Conservation (phyloP, 2,329 filamentous ascomycete genomes). For the Gnomoniopsis smithogilvyi region DNA sequence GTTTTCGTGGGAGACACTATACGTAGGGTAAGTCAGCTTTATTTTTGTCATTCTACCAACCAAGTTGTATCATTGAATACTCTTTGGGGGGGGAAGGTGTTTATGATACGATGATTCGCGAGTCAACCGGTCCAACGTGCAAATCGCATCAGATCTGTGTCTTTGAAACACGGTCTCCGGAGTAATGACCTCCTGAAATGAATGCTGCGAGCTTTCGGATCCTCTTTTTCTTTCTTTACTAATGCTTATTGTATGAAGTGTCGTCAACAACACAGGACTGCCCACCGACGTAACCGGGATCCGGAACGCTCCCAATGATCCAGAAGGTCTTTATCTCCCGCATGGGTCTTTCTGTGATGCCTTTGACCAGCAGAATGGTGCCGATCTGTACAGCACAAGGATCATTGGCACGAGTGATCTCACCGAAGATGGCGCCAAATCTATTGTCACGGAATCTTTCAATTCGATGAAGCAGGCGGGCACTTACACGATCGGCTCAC, state of each 20-base stretch:
- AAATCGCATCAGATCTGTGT: too few species aligned
- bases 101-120: too few species aligned
- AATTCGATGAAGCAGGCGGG: background rate
- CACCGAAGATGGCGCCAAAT: background rate
- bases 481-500: background rate
- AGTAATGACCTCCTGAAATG: too few species aligned
- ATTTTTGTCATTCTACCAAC: too few species aligned
- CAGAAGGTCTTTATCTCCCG: background rate
- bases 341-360: constrained; percentile 8
- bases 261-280: constrained; percentile 1
- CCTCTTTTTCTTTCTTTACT: too few species aligned
- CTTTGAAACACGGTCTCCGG: too few species aligned
- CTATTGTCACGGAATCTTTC: background rate
- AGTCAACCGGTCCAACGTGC: too few species aligned
- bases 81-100: too few species aligned
- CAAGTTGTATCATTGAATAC: too few species aligned
- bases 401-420: background rate
- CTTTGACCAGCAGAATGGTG: constrained; percentile 1
- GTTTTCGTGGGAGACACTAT: constrained; percentile 9
- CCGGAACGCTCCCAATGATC: constrained; percentile 1
- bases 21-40: background rate
- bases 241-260: background rate
- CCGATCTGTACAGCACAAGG: background rate
- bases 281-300: constrained; percentile 2
- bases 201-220: too few species aligned